Conservation (phyloP, 2,329 filamentous ascomycete species). For the Paraphaeosphaeria minitans region DNA sequence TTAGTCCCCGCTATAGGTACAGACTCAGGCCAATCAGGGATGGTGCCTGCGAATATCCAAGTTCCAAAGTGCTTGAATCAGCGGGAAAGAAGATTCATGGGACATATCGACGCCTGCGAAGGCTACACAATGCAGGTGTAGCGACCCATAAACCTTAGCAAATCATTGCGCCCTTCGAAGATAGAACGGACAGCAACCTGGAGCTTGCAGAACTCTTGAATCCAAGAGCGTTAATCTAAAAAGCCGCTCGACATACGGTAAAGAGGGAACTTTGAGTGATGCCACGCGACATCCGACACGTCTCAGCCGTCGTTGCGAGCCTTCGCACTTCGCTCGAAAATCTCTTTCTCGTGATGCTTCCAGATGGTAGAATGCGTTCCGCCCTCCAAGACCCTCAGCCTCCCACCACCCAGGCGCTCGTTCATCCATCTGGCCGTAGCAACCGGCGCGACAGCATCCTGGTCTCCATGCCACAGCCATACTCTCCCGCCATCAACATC, state of each 20-base stretch:
- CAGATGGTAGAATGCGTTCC: slow-evolving; percentile 31
- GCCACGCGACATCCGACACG: background rate
- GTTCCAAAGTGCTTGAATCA: background rate
- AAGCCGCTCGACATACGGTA: no score
- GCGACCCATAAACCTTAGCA: background rate
- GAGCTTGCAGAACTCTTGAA: no score
- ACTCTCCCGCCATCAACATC: slow-evolving; percentile 22
- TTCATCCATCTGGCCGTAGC: slow-evolving; percentile 27
- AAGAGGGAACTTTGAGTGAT: no score
- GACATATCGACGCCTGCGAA: background rate
- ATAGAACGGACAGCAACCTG: no score
- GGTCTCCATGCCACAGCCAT: slow-evolving; percentile 28
- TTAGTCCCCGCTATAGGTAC: background rate
- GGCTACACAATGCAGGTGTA: background rate
- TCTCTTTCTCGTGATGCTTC: slow-evolving; percentile 26
- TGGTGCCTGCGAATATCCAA: background rate
- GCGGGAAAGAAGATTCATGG: background rate
- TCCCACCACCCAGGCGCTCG: slow-evolving; percentile 23
- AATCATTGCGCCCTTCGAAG: background rate
- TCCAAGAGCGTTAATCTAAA: no score
- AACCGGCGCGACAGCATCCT: slow-evolving; percentile 24
- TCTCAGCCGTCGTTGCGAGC: background rate
- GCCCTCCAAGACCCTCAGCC: slow-evolving; percentile 23
- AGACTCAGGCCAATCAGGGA: background rate
- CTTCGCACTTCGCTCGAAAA: slow-evolving; percentile 23